phyloP scores from a whole-genome alignment of 495 filamentous ascomycete species.

The Letharia lupina region DNA sequence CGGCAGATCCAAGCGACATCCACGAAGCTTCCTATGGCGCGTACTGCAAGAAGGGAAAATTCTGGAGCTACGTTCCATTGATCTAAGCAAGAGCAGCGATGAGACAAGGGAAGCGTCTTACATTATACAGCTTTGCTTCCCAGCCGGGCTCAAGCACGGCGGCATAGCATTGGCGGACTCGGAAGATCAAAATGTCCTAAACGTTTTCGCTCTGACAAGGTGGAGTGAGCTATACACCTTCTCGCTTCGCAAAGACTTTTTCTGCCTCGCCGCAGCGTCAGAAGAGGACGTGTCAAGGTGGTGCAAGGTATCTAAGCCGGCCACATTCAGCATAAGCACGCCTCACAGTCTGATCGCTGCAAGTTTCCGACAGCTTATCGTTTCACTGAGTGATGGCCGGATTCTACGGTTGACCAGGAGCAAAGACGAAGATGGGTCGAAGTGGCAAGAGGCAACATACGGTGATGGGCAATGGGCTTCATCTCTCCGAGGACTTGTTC shows the following conservation, averaged over 20 bases:
- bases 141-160: constrained; percentile 56
- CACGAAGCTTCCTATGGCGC: constrained; percentile 83
- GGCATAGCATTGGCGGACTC: constrained; percentile 76
- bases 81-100: constrained; percentile 62
- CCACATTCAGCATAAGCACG: constrained; percentile 64
- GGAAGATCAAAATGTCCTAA: constrained; percentile 67
- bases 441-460: constrained; percentile 72
- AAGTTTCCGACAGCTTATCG: constrained; percentile 60
- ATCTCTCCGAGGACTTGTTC: constrained; percentile 61
- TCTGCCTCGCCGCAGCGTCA: constrained; percentile 54
- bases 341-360: constrained; percentile 76
- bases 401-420: constrained; percentile 64
- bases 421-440: constrained; percentile 53
- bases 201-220: constrained; percentile 71
- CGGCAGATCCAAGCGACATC: constrained; percentile 61
- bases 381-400: constrained; percentile 75
- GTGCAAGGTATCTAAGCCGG: constrained; percentile 64
- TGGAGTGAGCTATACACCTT: constrained; percentile 72
- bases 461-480: constrained; percentile 71
- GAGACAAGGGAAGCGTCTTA: constrained; percentile 57
- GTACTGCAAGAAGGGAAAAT: constrained; percentile 71
- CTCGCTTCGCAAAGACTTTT: constrained; percentile 70
- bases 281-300: constrained; percentile 65
- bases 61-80: constrained; percentile 73
- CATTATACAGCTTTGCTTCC: constrained; percentile 69